Conservation (phyloP, 1,284 basidiomycete species). For the Cutaneotrichosporon sp. region DNA sequence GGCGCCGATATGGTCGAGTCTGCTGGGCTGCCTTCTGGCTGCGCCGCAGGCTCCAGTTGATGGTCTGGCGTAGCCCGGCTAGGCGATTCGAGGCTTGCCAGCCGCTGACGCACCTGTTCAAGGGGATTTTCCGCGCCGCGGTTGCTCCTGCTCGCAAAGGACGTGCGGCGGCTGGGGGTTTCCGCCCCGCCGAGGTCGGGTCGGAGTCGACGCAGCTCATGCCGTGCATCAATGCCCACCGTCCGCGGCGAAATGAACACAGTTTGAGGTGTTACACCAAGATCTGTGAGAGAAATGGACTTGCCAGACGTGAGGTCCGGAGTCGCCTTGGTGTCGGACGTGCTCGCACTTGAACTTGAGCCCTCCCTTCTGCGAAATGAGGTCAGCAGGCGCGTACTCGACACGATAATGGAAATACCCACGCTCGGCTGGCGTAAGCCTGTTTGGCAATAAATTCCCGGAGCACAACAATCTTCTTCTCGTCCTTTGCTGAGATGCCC, state of each 20-base stretch:
- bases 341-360: constrained; percentile 7
- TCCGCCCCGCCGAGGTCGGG: constrained; percentile 25
- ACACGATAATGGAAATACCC: constrained; percentile 19
- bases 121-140: constrained; percentile 35
- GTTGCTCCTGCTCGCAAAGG: constrained; percentile 38
- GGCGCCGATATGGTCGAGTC: constrained; percentile 38
- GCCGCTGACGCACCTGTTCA: constrained; percentile 38
- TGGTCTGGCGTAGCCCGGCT: background rate
- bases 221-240: constrained; percentile 34
- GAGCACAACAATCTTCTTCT: constrained; percentile 56
- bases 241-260: constrained; percentile 70
- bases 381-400: too few species aligned
- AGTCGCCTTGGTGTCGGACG: background rate
- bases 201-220: constrained; percentile 34
- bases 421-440: constrained; percentile 64
- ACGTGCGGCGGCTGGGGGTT: constrained; percentile 32
- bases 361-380: constrained; percentile 24
- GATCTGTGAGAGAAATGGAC: constrained; percentile 60
- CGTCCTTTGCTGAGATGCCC: constrained; percentile 51
- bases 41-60: background rate
- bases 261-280: constrained; percentile 88
- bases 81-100: constrained; percentile 34
- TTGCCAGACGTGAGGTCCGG: constrained; percentile 28
- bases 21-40: constrained; percentile 20
- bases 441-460: constrained; percentile 81